These are phyloP conservation scores for Biscutella laevigata DNA, from an alignment of 441 rosid species.

Conservation along the genomic window DNA sequence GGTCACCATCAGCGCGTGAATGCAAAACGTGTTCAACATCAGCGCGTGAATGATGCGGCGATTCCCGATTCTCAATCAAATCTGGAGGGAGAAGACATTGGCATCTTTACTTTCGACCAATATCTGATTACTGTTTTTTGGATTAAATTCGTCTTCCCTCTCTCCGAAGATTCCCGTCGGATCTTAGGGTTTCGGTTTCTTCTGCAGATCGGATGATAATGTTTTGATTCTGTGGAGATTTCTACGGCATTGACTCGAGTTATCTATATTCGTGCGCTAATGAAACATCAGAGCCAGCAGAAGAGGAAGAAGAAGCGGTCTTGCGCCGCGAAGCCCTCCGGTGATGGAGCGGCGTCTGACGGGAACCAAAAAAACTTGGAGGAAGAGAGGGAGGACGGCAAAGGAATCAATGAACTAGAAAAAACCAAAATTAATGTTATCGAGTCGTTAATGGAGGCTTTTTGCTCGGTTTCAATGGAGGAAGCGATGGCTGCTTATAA, in stretches of 20 bases:
- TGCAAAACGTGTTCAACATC: background rate
- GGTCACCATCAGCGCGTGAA: too few relatives aligned
- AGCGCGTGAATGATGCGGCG: constrained; percentile 19
- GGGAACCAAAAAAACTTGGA: constrained; percentile 21
- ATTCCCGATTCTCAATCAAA: constrained; percentile 16
- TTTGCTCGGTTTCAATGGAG: constrained; percentile 38
- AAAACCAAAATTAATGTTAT: background rate
- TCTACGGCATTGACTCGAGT: background rate
- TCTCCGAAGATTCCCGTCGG: constrained; percentile 28
- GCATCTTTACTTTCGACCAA: background rate
- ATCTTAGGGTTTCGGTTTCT: background rate
- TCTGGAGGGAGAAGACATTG: background rate
- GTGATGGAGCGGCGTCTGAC: constrained; percentile 8
- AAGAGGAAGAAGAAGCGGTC: constrained; percentile 45
- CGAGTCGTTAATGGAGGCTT: constrained; percentile 42
- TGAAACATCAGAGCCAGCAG: constrained; percentile 36
- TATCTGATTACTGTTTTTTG: background rate
- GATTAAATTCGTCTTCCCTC: constrained; percentile 2
- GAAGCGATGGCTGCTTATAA: constrained; percentile 39
- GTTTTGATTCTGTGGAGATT: background rate
- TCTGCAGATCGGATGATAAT: background rate
- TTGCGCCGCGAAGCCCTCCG: constrained; percentile 23
- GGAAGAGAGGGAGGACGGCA: constrained; percentile 15
- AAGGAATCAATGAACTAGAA: background rate
- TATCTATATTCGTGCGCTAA: constrained; percentile 1